Conservation (phyloP, 768 basidiomycete species). For the Rhodocollybia butyracea region DNA sequence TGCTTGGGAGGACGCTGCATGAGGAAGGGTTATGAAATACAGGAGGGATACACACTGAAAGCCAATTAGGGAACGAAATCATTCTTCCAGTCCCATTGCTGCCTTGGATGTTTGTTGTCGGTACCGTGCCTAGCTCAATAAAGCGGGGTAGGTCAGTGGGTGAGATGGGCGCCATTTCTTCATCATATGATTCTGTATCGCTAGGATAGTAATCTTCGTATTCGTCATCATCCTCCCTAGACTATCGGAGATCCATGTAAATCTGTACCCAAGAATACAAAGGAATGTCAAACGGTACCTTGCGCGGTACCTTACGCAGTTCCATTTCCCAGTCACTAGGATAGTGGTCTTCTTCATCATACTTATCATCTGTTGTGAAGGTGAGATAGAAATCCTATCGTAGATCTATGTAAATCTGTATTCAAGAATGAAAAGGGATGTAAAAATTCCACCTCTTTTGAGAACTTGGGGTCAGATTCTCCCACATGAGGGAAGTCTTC, state of each 20-base stretch:
- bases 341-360: neutral
- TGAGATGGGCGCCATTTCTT: neutral
- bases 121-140: neutral
- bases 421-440: neutral
- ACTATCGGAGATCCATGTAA: neutral
- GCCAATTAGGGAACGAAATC: slow-evolving; percentile 3
- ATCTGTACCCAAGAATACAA: neutral
- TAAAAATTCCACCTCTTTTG: neutral
- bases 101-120: neutral
- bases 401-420: neutral
- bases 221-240: neutral
- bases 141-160: neutral
- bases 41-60: neutral
- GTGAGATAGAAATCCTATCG: neutral
- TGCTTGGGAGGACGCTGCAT: neutral
- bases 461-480: slow-evolving; percentile 40
- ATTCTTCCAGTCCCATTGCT: neutral
- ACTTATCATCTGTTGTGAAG: neutral
- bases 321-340: neutral
- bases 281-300: too few species aligned
- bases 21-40: neutral
- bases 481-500: slow-evolving; percentile 63
- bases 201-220: neutral
- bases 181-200: neutral
- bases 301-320: too few species aligned